Evolutionary conservation across 495 filamentous ascomycete species (phyloP).

Genomic region (Aspergillus sparsus): DNA sequence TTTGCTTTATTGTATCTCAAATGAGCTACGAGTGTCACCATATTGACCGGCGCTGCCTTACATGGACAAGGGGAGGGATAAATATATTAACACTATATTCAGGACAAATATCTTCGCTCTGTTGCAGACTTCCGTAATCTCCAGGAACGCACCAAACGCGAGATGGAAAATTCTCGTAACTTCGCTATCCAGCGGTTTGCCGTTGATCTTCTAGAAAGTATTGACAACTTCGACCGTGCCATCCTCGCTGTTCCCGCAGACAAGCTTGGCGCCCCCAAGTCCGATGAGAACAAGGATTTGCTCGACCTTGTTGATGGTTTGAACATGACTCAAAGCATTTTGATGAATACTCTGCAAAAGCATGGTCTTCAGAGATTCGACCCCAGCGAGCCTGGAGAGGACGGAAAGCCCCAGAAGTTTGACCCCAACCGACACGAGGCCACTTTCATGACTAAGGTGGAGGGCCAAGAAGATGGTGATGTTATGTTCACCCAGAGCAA

Average conservation of each 20-base stretch:
- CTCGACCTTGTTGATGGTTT: conserved; percentile 81
- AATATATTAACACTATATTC: not conserved
- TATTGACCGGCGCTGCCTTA: too few relatives aligned
- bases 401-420: conserved; percentile 64
- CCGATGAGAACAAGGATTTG: conserved; percentile 62
- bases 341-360: conserved; percentile 87
- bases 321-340: conserved; percentile 88
- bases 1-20: not conserved
- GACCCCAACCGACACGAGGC: conserved; percentile 96
- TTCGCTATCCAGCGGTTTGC: conserved; percentile 96
- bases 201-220: conserved; percentile 85
- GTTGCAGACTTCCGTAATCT: conserved; percentile 97
- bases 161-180: conserved; percentile 80
- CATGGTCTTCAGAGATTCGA: conserved; percentile 92
- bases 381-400: conserved; percentile 61
- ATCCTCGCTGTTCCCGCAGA: conserved; percentile 74
- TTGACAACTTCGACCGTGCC: conserved; percentile 97
- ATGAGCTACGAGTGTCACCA: too few relatives aligned
- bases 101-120: conserved; percentile 92
- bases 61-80: too few relatives aligned
- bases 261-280: conserved; percentile 55
- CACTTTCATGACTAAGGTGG: conserved; percentile 83
- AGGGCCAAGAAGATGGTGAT: conserved; percentile 82
- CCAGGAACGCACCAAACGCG: conserved; percentile 89
- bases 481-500: conserved; percentile 94